Base-by-base conservation (phyloP, 2,329 filamentous ascomycete species). In the Emericellopsis atlantica region DNA sequence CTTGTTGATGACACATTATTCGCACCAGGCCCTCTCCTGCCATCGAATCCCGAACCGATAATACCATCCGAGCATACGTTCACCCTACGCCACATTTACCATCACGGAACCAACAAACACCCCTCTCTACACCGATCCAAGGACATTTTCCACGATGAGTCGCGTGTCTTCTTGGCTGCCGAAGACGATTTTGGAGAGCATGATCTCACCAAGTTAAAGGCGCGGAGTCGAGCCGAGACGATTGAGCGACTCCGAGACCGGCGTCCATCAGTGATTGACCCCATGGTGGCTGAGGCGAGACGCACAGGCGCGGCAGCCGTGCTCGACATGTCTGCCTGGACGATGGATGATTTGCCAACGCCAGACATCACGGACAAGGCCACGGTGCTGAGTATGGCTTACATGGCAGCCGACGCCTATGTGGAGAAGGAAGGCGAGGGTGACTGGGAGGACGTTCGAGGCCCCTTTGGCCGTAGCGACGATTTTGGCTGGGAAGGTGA, bases 401-500 rank as follows among this genome's bases (percentile, higher is more conserved):
- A 82, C 50, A 94, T 96, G 78, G 82, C 89, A 1, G 78, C 87
- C 38, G 79, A 96, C 55, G 88, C 92, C 29, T 98, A 98, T 55
- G 83, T 93, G 11, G 68, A 83, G 43, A 73, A 76, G 40, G 80
- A 84, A 4, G 70, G 71, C 10, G 72, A 79, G 38, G 76, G 79
- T 3, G 81, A 94, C 47, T 96, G 92, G 90, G 70, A 86, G 47
- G 84, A 89, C 47, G 79, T 93, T 2, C 78, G 82, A 35, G 71
- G 71, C 9, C 78, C 76, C 2, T 95, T 87, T 65, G 95, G 96
- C 57, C 79, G 85, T 46, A 89, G 84, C 6, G 79, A 76, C 41
- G 85, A 89, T 55, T 96, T 96, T 64, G 92, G 92, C 36, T 96
- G 92, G 92, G 77, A 93, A 57, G 68, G 67, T 31, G 89, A 96